Conservation (phyloP, 495 filamentous ascomycete species). For the Monascus purpureus region DNA sequence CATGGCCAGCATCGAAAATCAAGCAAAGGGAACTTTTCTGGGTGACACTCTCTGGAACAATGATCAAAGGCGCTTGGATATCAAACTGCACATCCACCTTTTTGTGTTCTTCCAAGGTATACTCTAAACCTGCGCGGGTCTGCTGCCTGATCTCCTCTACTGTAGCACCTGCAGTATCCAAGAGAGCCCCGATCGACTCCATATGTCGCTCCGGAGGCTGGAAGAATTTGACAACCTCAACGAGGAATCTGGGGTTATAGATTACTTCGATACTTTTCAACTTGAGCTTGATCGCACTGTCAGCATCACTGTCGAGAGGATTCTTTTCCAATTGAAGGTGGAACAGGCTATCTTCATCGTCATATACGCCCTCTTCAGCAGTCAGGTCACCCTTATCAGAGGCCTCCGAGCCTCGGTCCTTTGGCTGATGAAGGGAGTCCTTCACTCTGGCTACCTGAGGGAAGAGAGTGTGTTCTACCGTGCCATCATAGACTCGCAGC, state of each 20-base stretch:
- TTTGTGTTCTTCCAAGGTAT: slow-evolving; percentile 93
- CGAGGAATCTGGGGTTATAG: slow-evolving; percentile 85
- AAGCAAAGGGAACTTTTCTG: slow-evolving; percentile 67
- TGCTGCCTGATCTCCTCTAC: slow-evolving; percentile 90
- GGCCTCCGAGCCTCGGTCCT: slow-evolving; percentile 28
- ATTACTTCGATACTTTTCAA: slow-evolving; percentile 92
- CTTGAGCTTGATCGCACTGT: slow-evolving; percentile 78
- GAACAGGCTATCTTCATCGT: slow-evolving; percentile 71
- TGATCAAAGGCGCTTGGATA: slow-evolving; percentile 89
- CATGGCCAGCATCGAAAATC: slow-evolving; percentile 91
- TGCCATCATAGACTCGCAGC: slow-evolving; percentile 88
- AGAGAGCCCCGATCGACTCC: slow-evolving; percentile 88
- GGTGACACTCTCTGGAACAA: slow-evolving; percentile 85
- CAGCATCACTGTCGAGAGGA: slow-evolving; percentile 80
- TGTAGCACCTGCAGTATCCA: slow-evolving; percentile 89
- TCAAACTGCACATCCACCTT: slow-evolving; percentile 93
- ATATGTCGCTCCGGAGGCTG: slow-evolving; percentile 91
- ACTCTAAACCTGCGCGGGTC: slow-evolving; percentile 88
- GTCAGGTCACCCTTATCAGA: slow-evolving; percentile 50
- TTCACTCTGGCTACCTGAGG: slow-evolving; percentile 93
- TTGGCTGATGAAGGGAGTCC: slow-evolving; percentile 47
- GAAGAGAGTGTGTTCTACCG: slow-evolving; percentile 76
- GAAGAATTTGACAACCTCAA: slow-evolving; percentile 87
- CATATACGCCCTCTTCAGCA: slow-evolving; percentile 31
- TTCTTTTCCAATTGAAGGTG: slow-evolving; percentile 86